phyloP scores from a whole-genome alignment of 2,329 filamentous ascomycete species.

The Stagonosporopsis chrysanthemi region DNA sequence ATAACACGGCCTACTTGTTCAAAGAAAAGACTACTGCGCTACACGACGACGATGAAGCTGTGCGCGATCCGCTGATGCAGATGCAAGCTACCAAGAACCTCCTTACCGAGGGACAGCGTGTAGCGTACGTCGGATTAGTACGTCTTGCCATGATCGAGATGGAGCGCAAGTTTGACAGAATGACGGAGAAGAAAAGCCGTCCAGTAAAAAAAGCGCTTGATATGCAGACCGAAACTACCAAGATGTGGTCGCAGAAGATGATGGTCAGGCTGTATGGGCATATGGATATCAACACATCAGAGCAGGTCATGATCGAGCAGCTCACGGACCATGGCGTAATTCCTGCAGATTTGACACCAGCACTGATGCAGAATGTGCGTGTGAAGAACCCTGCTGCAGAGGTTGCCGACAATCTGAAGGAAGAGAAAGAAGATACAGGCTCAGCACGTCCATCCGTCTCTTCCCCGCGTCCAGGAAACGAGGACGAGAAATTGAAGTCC shows the following conservation, averaged over 20 bases:
- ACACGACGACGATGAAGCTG: constrained; percentile 76
- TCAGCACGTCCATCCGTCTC: constrained; percentile 47
- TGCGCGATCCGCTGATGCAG: constrained; percentile 81
- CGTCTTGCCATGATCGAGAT: constrained; percentile 82
- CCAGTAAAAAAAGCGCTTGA: constrained; percentile 75
- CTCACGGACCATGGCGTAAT: constrained; percentile 90
- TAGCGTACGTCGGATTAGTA: constrained; percentile 93
- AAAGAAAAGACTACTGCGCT: constrained; percentile 72
- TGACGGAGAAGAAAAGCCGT: constrained; percentile 65
- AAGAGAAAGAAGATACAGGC: constrained; percentile 19
- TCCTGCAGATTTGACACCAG: constrained; percentile 80
- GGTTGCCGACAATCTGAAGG: constrained; percentile 28
- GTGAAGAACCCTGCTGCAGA: constrained; percentile 91
- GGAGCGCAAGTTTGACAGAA: constrained; percentile 69
- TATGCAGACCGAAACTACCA: constrained; percentile 76
- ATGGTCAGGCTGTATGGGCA: constrained; percentile 94
- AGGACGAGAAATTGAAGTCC: constrained; percentile 34
- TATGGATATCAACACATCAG: constrained; percentile 91
- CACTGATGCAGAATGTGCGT: constrained; percentile 88
- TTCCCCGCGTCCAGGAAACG: constrained; percentile 38
- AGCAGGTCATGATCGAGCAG: constrained; percentile 99
- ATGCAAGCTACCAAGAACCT: constrained; percentile 96
- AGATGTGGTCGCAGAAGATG: constrained; percentile 98
- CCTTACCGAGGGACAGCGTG: constrained; percentile 91
- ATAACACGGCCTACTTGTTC: constrained; percentile 96